A percentile compares a stretch with the other conserved stretches of the same genome.
Evolutionary conservation across 345 rosid species (phyloP).

Genomic region (Eucalyptus albens): DNA sequence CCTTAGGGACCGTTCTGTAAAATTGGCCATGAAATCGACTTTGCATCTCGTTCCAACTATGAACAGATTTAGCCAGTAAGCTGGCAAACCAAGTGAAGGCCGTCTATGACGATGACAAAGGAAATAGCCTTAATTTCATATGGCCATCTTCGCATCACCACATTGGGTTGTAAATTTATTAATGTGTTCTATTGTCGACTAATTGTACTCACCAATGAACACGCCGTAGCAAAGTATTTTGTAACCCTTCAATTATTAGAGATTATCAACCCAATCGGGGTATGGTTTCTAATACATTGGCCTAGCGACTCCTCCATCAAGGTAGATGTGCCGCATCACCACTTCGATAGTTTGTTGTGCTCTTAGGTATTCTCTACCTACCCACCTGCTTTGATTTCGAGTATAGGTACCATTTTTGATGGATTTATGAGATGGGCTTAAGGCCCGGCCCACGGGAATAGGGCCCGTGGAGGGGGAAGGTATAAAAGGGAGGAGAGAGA

Average conservation of each 20-base stretch:
- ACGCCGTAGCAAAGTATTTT: background rate
- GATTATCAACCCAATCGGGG: background rate
- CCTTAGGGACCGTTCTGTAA: background rate
- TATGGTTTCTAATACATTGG: background rate
- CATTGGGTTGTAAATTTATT: background rate
- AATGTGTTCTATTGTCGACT: background rate
- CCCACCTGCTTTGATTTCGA: fast-evolving
- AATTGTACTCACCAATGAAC: background rate
- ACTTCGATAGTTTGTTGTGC: background rate
- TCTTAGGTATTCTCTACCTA: too few species aligned
- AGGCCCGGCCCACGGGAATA: too few species aligned
- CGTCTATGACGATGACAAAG: background rate
- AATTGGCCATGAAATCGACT: background rate
- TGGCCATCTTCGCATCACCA: background rate
- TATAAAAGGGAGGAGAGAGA: too few species aligned
- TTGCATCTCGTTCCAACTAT: background rate
- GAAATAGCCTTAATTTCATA: background rate
- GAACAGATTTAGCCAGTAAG: background rate
- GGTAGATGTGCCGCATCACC: background rate
- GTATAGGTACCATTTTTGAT: too few species aligned
- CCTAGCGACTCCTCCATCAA: fast-evolving
- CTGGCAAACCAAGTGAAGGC: background rate
- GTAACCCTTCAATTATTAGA: background rate
- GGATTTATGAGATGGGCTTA: too few species aligned
- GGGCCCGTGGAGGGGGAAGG: too few species aligned